A percentile compares a stretch with the other conserved stretches of the same genome.
These are phyloP conservation scores for Linnemannia schmuckeri DNA, from an alignment of 192 early-diverging fungal genomes.

Conservation along the genomic window DNA sequence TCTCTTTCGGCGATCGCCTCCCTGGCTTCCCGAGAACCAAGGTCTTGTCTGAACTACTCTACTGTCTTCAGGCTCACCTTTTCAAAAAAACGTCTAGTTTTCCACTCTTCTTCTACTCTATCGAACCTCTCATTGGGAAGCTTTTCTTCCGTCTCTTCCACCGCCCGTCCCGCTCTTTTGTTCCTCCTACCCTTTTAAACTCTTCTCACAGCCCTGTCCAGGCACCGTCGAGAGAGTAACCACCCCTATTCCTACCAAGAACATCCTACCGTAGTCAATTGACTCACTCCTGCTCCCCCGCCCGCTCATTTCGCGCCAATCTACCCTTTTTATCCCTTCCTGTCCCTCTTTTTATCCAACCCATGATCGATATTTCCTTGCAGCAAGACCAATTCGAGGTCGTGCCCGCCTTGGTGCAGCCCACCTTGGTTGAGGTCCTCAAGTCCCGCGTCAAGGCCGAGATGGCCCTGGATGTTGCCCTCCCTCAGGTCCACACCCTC, in stretches of 20 bases:
- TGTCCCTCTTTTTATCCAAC: conserved; percentile 6
- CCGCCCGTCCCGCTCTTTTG: conserved; percentile 22
- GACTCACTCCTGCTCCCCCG: background rate
- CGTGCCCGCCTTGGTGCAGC: conserved; percentile 56
- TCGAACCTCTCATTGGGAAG: conserved; percentile 46
- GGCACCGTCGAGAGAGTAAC: conserved; percentile 47
- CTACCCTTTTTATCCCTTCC: conserved; percentile 10
- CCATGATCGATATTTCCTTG: conserved; percentile 57
- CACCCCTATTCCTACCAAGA: conserved; percentile 7
- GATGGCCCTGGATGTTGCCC: conserved; percentile 30
- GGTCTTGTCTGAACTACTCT: conserved; percentile 60
- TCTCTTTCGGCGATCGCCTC: conserved; percentile 61
- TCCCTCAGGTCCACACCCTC: conserved; percentile 54
- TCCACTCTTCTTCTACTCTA: background rate
- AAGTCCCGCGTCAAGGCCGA: conserved; percentile 57
- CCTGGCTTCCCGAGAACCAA: conserved; percentile 58
- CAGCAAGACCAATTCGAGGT: conserved; percentile 57
- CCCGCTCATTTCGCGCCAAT: too few species aligned
- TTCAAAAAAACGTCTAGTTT: conserved; percentile 37
- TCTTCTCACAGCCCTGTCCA: conserved; percentile 56
- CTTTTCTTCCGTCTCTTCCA: conserved; percentile 49
- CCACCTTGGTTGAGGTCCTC: conserved; percentile 53
- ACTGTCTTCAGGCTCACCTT: conserved; percentile 56
- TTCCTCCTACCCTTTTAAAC: conserved; percentile 36
- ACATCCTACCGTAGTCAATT: background rate